Evolutionary conservation across 2,329 filamentous ascomycete species (phyloP), one percentile per base, ranked within the genome.

Genomic region (Pseudomassariella vexata): DNA sequence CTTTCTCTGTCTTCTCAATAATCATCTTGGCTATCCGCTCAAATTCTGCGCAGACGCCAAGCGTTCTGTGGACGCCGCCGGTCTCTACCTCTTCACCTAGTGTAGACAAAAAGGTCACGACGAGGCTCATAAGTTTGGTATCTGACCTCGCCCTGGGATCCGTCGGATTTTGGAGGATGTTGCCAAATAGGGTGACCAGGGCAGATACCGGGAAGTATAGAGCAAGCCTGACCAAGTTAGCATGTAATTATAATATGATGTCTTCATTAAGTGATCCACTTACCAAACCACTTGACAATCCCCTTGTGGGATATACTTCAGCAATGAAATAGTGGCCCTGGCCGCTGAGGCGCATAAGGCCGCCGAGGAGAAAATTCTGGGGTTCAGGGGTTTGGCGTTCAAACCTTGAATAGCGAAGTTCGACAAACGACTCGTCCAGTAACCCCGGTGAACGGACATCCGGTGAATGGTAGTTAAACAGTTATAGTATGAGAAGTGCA

Each of bases 401-500:
- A 95, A 68, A 1, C 92, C 92, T 56, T 95, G 86, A 35, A 96
- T 92, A 11, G 92, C 92, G 52, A 88, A 96, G 50, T 96, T 90
- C 22, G 89, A 94, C 24, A 98, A 63, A 22, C 92, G 78, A 51
- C 86, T 95, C 1, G 90, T 96, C 92, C 92, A 98, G 62, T 95
- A 95, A 10, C 92, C 92, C 53, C 95, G 89, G 49, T 96, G 92
- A 19, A 96, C 85, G 24, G 87, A 94, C 92, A 96, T 98, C 31
- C 92, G 85, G 56, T 98, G 92, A 42, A 98, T 95, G 0, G 92
- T 98, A 1, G 90, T 95, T 31, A 98, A 64, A 49, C 89, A 95
- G 56, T 98, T 98, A 66, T 96, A 96, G 60, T 98, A 98, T 2
- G 87, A 82, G 50, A 98, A 94, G 57, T 98, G 92, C 36, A 98